Percentiles rank a stretch among this genome's conserved stretches.
These are phyloP conservation scores for Fusarium solani-melongenae DNA, from an alignment of 2,329 filamentous ascomycete species.

Conservation along the genomic window DNA sequence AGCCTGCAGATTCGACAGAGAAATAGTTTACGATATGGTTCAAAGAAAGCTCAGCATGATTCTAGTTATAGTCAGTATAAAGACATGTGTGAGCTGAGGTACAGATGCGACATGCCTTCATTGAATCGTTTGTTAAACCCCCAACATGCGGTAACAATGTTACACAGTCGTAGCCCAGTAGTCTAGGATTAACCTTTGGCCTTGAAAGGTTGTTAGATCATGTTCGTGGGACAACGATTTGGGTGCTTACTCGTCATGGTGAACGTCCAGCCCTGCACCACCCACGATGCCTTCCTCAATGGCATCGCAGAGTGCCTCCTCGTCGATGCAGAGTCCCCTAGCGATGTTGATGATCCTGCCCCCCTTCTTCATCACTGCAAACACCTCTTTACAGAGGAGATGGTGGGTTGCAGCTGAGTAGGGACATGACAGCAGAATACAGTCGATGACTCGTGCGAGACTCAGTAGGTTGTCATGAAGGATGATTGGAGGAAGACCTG, in stretches of 20 bases:
- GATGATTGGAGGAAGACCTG: neutral
- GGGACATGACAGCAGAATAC: neutral
- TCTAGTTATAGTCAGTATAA: neutral
- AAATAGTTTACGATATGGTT: neutral
- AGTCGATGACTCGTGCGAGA: neutral
- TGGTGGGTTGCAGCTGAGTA: neutral
- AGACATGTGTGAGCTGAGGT: neutral
- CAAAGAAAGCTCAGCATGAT: neutral
- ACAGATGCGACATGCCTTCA: neutral
- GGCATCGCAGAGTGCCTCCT: neutral
- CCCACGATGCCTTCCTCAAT: neutral
- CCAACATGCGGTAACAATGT: neutral
- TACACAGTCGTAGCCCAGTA: neutral
- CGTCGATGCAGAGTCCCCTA: neutral
- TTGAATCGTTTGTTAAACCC: neutral
- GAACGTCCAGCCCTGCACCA: neutral
- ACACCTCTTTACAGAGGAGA: neutral
- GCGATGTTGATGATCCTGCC: neutral
- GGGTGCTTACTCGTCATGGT: neutral
- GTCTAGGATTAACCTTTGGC: neutral
- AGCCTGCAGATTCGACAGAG: neutral
- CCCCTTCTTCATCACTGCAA: neutral
- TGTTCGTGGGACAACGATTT: fast-evolving
- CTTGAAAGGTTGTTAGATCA: neutral
- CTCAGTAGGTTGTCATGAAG: neutral